These are phyloP conservation scores for Emmonsia crescens DNA, from an alignment of 2,329 filamentous ascomycete species.

Conservation along the genomic window DNA sequence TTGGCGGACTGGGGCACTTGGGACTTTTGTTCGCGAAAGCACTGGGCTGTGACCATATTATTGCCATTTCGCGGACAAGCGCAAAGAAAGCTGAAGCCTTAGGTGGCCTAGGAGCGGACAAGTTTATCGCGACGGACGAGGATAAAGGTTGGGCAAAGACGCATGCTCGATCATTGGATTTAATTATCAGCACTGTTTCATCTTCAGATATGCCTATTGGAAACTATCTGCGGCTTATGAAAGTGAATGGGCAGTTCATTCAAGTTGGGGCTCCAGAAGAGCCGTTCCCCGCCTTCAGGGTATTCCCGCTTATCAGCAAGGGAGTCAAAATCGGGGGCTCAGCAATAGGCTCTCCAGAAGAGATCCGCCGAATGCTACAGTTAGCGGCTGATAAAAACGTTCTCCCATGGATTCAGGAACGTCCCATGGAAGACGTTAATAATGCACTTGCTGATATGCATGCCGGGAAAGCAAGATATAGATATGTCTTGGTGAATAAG, in stretches of 20 bases:
- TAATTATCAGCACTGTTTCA: slow-evolving; percentile 49
- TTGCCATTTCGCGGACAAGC: slow-evolving; percentile 43
- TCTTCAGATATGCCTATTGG: slow-evolving; percentile 51
- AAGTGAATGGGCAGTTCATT: slow-evolving; percentile 50
- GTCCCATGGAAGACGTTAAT: slow-evolving; percentile 35
- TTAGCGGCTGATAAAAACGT: slow-evolving; percentile 33
- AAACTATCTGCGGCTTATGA: slow-evolving; percentile 51
- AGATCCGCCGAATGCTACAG: slow-evolving; percentile 35
- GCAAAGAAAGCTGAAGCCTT: slow-evolving; percentile 43
- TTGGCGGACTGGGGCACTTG: slow-evolving; percentile 66
- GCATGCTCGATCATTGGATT: slow-evolving; percentile 40
- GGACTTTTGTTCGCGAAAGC: slow-evolving; percentile 61
- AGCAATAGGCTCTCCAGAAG: slow-evolving; percentile 32
- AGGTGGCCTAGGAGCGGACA: slow-evolving; percentile 42
- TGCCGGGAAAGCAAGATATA: slow-evolving; percentile 36
- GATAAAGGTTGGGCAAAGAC: slow-evolving; percentile 43
- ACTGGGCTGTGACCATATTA: slow-evolving; percentile 53
- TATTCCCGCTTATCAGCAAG: slow-evolving; percentile 49
- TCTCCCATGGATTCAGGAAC: slow-evolving; percentile 33
- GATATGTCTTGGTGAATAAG: slow-evolving; percentile 37
- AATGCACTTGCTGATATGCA: slow-evolving; percentile 35
- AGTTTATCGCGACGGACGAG: slow-evolving; percentile 48
- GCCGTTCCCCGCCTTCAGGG: slow-evolving; percentile 42
- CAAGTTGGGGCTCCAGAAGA: slow-evolving; percentile 59
- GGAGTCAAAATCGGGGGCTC: slow-evolving; percentile 43